Base-by-base conservation (phyloP, 352 stramenopile species). In the Nothophytophthora sp. region DNA sequence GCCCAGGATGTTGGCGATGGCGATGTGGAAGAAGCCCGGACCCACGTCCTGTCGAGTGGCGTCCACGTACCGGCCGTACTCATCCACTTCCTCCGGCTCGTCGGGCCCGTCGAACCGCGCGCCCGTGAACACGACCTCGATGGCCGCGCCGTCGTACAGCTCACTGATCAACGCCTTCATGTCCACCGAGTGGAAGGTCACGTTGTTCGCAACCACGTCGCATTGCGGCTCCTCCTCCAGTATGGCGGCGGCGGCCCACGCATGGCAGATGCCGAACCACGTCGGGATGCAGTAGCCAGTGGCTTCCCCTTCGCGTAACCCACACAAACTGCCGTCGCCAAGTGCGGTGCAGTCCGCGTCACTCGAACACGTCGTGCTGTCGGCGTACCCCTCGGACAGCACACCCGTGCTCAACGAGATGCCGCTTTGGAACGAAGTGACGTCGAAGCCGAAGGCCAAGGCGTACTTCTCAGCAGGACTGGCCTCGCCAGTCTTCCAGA, bases 251-350 rank as follows among this genome's bases (percentile, higher is more conserved):
- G 66, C 57, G 0, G 67, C 32, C 70, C 67, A 85, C 12, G 70
- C 70, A 48, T 85, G 70, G 38, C 73, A 85, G 19, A 81, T 77
- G 11, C 73, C 73, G 18, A 56, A 76, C 73, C 73, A 85, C 15
- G 39, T 50, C 8, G 58, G 51, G 34, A 82, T 78, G 35, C 70
- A 81, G 55, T 67, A 82, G 42, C 72, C 72, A n/a, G n/a, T 50
- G 36, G 33, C 53, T n/a, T 61, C 51, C 1, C 51, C 62, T 2
- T 38, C 45, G 13, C 68, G 57, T n/a, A 63, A 52, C 30, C 38
- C 68, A 13, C 72, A 82, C 23, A 65, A 40, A 18, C 50, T 70
- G n/a, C 55, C 50, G 40, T 63, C 51, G 2, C 20, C 55, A 16
- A 54, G 37, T 5, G 22, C 38, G 8, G 48, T 50, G 40, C 67